These are phyloP conservation scores for Yamadazyma aaseri DNA, from an alignment of 1,139 yeast genomes.

Conservation along the genomic window DNA sequence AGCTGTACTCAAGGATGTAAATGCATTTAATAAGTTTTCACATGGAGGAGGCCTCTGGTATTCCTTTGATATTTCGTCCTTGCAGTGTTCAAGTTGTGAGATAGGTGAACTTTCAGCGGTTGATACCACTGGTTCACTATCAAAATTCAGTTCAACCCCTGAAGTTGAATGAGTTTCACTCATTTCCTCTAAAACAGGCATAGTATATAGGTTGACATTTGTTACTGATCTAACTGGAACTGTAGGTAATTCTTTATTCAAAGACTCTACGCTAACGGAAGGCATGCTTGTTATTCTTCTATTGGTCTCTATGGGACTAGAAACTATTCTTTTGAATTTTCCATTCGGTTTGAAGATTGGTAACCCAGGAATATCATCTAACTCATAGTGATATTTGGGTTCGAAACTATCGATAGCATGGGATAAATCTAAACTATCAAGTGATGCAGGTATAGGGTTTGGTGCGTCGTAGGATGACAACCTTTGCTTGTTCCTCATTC, in stretches of 20 bases:
- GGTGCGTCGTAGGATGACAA: constrained; percentile 27
- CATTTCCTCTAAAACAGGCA: constrained; percentile 9
- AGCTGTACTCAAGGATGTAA: background rate
- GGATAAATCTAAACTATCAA: constrained; percentile 24
- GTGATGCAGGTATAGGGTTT: constrained; percentile 19
- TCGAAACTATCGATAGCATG: constrained; percentile 30
- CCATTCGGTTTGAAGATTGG: constrained; percentile 31
- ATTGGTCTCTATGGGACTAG: constrained; percentile 6
- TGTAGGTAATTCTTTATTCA: constrained; percentile 9
- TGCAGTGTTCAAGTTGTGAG: background rate
- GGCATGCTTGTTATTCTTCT: constrained; percentile 15
- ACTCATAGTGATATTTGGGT: constrained; percentile 23
- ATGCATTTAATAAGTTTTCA: constrained; percentile 2
- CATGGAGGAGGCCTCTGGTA: background rate
- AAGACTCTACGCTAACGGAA: constrained; percentile 4
- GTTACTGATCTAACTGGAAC: constrained; percentile 6
- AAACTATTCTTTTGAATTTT: constrained; percentile 19
- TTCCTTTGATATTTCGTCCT: background rate
- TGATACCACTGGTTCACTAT: background rate
- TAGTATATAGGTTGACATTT: constrained; percentile 6
- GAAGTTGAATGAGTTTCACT: background rate
- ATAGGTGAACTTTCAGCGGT: background rate
- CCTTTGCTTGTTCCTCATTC: constrained; percentile 20
- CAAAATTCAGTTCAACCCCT: background rate
- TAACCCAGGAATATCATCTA: constrained; percentile 32